Conservation (phyloP, 257 asterid species). For the Petunia secreta region DNA sequence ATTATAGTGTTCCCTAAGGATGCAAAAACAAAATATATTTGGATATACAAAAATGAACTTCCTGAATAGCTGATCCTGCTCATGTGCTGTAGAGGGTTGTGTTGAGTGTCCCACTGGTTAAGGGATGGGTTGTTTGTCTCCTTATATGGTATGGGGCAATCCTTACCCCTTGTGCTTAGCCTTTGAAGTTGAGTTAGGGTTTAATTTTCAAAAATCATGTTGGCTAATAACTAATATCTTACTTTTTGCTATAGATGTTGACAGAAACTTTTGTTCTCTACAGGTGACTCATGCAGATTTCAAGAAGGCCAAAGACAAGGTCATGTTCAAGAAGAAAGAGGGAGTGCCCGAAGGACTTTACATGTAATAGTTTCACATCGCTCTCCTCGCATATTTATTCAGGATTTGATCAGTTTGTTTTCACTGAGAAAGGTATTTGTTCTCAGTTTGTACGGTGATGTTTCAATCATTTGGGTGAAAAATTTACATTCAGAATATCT, state of each 20-base stretch:
- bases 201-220: background rate
- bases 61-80: background rate
- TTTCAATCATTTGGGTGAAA: background rate
- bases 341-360: slow-evolving; percentile 63
- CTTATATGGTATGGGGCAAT: too few relatives aligned
- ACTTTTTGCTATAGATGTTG: background rate
- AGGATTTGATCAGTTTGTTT: background rate
- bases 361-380: slow-evolving; percentile 34
- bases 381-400: background rate
- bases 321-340: slow-evolving; percentile 62
- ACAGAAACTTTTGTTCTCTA: background rate
- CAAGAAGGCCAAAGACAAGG: slow-evolving; percentile 63
- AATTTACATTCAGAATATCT: background rate
- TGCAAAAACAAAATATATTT: background rate
- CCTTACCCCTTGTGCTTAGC: too few relatives aligned
- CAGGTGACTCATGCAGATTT: slow-evolving; percentile 54
- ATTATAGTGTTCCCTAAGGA: background rate
- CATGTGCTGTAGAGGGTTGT: background rate
- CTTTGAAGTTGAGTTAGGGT: too few relatives aligned
- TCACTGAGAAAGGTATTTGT: background rate
- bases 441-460: slow-evolving; percentile 23
- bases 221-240: background rate
- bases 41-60: background rate
- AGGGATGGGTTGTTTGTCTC: too few relatives aligned
- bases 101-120: too few relatives aligned